Evolutionary conservation across 2,329 filamentous ascomycete species (phyloP), one percentile per base, ranked within the genome.

Genomic region (Leptodontidium sp.): DNA sequence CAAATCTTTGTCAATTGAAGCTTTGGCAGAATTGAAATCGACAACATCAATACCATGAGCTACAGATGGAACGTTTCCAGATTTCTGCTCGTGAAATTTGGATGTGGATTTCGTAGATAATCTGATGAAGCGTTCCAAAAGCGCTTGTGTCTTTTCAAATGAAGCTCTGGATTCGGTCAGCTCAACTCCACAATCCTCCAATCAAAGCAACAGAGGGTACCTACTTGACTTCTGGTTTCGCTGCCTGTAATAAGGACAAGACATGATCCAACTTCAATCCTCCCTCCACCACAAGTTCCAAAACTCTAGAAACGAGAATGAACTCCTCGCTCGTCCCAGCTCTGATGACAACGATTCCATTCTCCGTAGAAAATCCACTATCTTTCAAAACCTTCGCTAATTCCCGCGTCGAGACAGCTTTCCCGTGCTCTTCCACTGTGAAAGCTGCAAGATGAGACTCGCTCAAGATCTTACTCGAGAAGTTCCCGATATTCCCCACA

Each of bases 381-480:
- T 68, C 64, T 38, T 70, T 68, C 66, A 76, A 57, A n/a, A 65
- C 64, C 9, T 61, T 61, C 4, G 49, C 62, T 38, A 76, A 45
- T 12, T 74, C 70, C 15, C 64, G n/a, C 3, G 59, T 66, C 14
- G 67, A 64, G 14, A 68, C 40, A 32, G 61, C 45, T 9, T 45
- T 65, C 7, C 66, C 69, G 47, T 52, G 52, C 40, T 61, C 58
- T 9, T 70, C 66, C 1, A 65, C 47, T 11, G 65, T 67, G 49
- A 76, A 72, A 52, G 70, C 73, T 12, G 71, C 57, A 2, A 76
- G 49, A 50, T 71, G 67, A 47, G 69, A 71, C 45, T 73, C 70
- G 38, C 66, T 67, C 49, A 76, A 38, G 32, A 76, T 68, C 66
- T 72, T 73, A 63, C 71, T 74, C 35, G 74, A 73, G 61, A 76